Evolutionary conservation across 768 basidiomycete species (phyloP).

Genomic region (Serendipita sp.): DNA sequence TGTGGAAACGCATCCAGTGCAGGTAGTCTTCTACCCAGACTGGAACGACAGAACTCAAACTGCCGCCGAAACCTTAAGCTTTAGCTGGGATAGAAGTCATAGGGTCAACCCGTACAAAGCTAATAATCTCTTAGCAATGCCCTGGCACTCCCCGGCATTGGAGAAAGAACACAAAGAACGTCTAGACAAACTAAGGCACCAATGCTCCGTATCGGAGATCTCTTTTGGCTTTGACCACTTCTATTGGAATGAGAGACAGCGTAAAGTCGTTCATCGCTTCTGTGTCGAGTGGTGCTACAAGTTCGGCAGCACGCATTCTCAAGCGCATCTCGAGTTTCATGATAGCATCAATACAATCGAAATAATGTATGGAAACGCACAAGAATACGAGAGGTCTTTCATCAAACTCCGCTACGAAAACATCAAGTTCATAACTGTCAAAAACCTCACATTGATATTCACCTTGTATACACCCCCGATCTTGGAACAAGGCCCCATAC

Average conservation of each 20-base stretch:
- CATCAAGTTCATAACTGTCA: background rate
- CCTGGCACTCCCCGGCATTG: background rate
- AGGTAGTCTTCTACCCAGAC: background rate
- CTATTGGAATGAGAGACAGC: background rate
- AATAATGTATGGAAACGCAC: background rate
- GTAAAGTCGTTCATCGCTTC: background rate
- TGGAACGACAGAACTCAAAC: background rate
- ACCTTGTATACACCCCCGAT: background rate
- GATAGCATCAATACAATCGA: background rate
- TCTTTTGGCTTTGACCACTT: constrained; percentile 5
- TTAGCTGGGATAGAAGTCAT: background rate
- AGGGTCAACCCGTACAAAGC: background rate
- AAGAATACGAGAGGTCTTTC: background rate
- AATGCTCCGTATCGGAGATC: background rate
- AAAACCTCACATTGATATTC: background rate
- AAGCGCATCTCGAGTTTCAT: background rate
- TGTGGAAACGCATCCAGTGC: background rate
- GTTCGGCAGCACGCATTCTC: background rate
- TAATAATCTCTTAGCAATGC: background rate
- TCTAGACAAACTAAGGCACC: background rate
- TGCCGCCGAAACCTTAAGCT: background rate
- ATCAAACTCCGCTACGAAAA: background rate
- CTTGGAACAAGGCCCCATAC: background rate
- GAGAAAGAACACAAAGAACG: background rate
- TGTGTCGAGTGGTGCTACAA: background rate